Conservation (phyloP, 257 asterid species). For the Plectranthus barbatus region DNA sequence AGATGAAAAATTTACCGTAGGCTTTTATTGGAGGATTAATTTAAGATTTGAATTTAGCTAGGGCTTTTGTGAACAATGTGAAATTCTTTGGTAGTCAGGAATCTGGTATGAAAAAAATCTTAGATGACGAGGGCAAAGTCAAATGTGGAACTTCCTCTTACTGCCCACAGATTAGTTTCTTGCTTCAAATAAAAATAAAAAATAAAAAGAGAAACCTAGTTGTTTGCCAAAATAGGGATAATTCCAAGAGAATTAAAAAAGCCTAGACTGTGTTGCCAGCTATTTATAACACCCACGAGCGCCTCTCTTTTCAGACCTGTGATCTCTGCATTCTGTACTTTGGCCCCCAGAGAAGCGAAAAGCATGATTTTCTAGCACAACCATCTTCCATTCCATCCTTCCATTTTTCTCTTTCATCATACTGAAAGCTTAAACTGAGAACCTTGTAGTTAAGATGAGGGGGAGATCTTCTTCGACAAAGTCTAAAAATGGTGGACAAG, state of each 20-base stretch:
- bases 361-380: slow-evolving; percentile 20
- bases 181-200: not conserved
- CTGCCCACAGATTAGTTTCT: not conserved
- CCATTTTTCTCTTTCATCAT: slow-evolving; percentile 8
- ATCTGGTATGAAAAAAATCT: not conserved
- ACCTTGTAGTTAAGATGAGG: slow-evolving; percentile 29
- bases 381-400: slow-evolving; percentile 23
- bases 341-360: slow-evolving; percentile 40
- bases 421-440: not conserved
- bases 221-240: slow-evolving; percentile 52
- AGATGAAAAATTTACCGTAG: not conserved
- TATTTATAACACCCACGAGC: slow-evolving; percentile 72
- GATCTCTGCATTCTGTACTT: slow-evolving; percentile 66
- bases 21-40: not conserved
- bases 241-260: slow-evolving; percentile 38
- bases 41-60: not conserved
- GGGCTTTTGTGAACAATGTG: not conserved
- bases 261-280: slow-evolving; percentile 44
- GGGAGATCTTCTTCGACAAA: slow-evolving; percentile 67
- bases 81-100: slow-evolving; percentile 3
- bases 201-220: slow-evolving; percentile 21
- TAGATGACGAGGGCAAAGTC: slow-evolving; percentile 11
- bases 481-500: slow-evolving; percentile 35
- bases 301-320: slow-evolving; percentile 42
- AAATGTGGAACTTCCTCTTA: slow-evolving; percentile 19